A percentile compares a stretch with the other conserved stretches of the same genome.
phyloP scores from a whole-genome alignment of 1,284 basidiomycete species.

The Ceratobasidium sp. region DNA sequence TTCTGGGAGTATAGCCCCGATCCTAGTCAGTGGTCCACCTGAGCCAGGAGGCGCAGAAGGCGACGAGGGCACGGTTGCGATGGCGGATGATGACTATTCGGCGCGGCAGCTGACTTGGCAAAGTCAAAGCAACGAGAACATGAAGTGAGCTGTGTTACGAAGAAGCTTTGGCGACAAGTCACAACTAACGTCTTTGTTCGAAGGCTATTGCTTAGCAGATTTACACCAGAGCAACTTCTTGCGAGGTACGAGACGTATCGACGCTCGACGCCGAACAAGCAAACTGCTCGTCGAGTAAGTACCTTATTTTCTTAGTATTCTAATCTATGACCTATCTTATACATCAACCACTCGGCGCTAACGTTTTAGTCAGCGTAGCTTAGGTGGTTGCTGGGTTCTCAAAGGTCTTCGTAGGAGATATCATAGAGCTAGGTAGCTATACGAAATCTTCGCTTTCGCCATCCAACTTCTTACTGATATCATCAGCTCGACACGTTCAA shows the following conservation, averaged over 20 bases:
- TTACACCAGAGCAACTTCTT: too few relatives aligned
- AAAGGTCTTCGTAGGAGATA: conserved; percentile 94
- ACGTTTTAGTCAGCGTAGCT: conserved; percentile 86
- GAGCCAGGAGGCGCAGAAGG: conserved; percentile 77
- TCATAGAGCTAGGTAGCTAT: conserved; percentile 82
- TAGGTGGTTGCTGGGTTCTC: conserved; percentile 89
- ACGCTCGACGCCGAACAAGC: too few relatives aligned
- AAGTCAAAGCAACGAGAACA: conserved; percentile 84
- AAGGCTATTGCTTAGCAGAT: too few relatives aligned
- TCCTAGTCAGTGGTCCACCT: conserved; percentile 55
- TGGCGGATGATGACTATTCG: conserved; percentile 88
- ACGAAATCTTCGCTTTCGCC: background rate
- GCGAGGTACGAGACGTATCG: too few relatives aligned
- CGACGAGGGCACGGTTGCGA: conserved; percentile 70
- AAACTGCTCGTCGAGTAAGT: too few relatives aligned
- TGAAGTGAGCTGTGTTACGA: conserved; percentile 66
- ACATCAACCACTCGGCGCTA: conserved; percentile 86
- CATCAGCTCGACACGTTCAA: conserved; percentile 41
- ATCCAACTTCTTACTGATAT: background rate
- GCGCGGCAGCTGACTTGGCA: conserved; percentile 78
- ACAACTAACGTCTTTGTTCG: too few relatives aligned
- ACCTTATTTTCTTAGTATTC: too few relatives aligned
- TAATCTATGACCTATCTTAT: conserved; percentile 13
- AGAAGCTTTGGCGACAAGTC: too few relatives aligned
- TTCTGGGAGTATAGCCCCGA: conserved; percentile 39